Evolutionary conservation across 192 early-diverging fungal genomes (phyloP).

Genomic region (Umbelopsis sp.): DNA sequence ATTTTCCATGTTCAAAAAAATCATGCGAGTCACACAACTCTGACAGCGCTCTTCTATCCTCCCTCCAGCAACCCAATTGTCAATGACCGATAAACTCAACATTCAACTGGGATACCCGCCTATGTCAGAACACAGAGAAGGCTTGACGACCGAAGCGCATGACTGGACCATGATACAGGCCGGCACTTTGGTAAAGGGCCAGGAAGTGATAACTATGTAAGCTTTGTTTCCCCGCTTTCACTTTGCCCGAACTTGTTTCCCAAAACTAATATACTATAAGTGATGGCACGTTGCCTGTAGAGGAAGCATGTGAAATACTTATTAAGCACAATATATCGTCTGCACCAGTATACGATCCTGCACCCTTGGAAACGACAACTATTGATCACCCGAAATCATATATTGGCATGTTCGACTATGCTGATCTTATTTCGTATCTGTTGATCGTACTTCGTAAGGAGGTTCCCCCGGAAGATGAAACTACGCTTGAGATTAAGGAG

Average conservation of each 20-base stretch:
- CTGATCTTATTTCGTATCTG: slow-evolving; percentile 79
- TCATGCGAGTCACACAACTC: not conserved
- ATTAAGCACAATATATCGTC: slow-evolving; percentile 78
- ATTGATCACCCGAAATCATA: slow-evolving; percentile 52
- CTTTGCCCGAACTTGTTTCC: not conserved
- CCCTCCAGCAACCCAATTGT: not conserved
- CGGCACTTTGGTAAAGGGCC: slow-evolving; percentile 58
- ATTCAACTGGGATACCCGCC: not conserved
- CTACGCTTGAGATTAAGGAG: slow-evolving; percentile 58
- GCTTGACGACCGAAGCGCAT: slow-evolving; percentile 41
- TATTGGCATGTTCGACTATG: slow-evolving; percentile 88
- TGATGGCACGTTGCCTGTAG: slow-evolving; percentile 60
- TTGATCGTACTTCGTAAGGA: slow-evolving; percentile 65
- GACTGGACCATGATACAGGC: slow-evolving; percentile 74
- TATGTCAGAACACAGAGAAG: slow-evolving; percentile 39
- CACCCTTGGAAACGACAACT: not conserved
- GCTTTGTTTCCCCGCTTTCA: not conserved
- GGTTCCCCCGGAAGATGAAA: slow-evolving; percentile 31
- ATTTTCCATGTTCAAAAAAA: too few species aligned
- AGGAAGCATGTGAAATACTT: slow-evolving; percentile 73
- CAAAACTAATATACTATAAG: slow-evolving; percentile 26
- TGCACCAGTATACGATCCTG: slow-evolving; percentile 72
- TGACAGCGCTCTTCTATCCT: not conserved
- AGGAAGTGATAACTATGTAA: slow-evolving; percentile 70
- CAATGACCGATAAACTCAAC: not conserved